Base-by-base conservation (phyloP, 2,329 filamentous ascomycete genomes). In the Colletotrichum incanum region DNA sequence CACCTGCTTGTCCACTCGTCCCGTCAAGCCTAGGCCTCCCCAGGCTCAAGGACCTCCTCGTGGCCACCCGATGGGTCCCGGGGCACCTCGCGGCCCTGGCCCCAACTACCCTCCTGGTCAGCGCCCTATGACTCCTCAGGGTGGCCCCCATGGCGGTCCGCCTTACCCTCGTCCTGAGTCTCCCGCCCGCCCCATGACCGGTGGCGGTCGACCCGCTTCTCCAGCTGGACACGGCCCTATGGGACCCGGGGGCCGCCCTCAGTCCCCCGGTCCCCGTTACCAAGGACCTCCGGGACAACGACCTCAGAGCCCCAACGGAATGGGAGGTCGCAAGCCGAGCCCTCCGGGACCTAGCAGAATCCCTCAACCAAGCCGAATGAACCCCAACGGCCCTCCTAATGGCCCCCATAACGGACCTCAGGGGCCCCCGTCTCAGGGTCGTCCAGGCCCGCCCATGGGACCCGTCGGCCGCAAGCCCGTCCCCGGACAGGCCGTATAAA, bases 1-100 rank as follows among this genome's bases (percentile, higher is more conserved):
- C 76, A 98, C 95, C 47, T 99, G 96, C 84, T 88, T 99, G 61
- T 98, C 96, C 18, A 93, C 94, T 70, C 92, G 95, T 61, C 94
- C 96, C 23, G 93, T 98, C 74, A 98, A 97, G 86, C 94, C 95
- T 58, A 93, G 95, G 56, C 86, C 89, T 50, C 86, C 89, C 45
- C 85, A 85, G 26, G 85, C 82, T 65, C 69, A 72, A n/a, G 84
- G 85, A 41, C 85, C 85, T 63, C 87, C 87, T 64, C 85, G 86
- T 73, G 88, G 89, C 47, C 89, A 86, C 72, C 88, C 89, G 4
- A 82, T 91, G 63, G 90, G 87, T 74, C 82, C 85, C 20, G 80
- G 80, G 16, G 74, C 72, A 70, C 73, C 75, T 37, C 77, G 78
- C 34, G 77, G 79, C 55, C 78, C 77, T 8, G 79, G 81, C 20